Evolutionary conservation across 2,329 filamentous ascomycete species (phyloP).

Genomic region (Claviceps spartinae): DNA sequence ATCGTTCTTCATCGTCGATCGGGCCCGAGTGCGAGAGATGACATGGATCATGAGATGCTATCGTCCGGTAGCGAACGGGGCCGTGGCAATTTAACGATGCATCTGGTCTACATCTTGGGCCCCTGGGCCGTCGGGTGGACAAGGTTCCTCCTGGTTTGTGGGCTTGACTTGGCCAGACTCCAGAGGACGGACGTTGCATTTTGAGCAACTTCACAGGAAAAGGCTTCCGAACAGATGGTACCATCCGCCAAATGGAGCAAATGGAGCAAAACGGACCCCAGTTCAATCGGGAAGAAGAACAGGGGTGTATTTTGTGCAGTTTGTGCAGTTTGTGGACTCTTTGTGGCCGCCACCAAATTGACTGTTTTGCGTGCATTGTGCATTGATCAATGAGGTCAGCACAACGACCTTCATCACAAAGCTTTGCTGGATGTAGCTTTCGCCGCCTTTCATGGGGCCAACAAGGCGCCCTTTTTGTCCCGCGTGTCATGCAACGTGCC

Average conservation of each 20-base stretch:
- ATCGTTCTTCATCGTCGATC: conserved; percentile 1
- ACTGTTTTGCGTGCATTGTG: background rate
- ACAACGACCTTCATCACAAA: background rate
- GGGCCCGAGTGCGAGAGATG: background rate
- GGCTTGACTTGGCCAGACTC: too few species aligned
- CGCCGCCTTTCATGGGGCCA: background rate
- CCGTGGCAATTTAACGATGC: background rate
- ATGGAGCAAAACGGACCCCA: background rate
- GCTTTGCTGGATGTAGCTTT: too few species aligned
- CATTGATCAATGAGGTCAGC: background rate
- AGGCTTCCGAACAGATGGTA: background rate
- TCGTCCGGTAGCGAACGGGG: background rate
- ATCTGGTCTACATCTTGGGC: background rate
- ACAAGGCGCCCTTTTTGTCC: background rate
- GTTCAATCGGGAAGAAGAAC: conserved; percentile 1
- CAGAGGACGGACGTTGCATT: too few species aligned
- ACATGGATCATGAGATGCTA: background rate
- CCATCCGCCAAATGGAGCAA: background rate
- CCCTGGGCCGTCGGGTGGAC: background rate
- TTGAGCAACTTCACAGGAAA: background rate
- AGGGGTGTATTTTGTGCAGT: background rate
- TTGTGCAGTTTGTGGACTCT: background rate
- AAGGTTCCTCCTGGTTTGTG: background rate
- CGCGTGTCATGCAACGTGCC: background rate
- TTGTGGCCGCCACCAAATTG: too few species aligned